Percentiles rank a stretch among this genome's conserved stretches.
Evolutionary conservation across 352 stramenopile genomes (phyloP).

Genomic region (Plasmopara muralis): DNA sequence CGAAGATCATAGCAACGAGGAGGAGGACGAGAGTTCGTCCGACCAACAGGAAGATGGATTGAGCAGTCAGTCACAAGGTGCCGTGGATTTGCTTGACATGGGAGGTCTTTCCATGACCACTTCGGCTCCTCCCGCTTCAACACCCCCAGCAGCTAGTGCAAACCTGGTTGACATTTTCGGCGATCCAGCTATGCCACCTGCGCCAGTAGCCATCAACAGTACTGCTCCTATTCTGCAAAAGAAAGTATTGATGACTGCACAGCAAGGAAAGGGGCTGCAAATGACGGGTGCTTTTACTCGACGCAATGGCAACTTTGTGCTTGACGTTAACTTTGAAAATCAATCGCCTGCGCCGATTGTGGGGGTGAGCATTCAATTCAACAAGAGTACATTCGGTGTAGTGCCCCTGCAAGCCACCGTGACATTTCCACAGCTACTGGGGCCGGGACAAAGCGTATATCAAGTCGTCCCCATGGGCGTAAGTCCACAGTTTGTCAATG

Average conservation of each 20-base stretch:
- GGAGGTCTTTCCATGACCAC: slow-evolving; percentile 73
- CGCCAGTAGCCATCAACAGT: slow-evolving; percentile 14
- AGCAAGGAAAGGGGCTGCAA: slow-evolving; percentile 87
- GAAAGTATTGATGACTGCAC: slow-evolving; percentile 67
- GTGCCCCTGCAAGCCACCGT: slow-evolving; percentile 90
- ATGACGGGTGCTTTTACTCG: slow-evolving; percentile 77
- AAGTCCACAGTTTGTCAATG: slow-evolving; percentile 71
- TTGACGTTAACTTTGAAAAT: slow-evolving; percentile 85
- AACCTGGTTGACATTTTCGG: slow-evolving; percentile 85
- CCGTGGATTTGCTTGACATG: slow-evolving; percentile 81
- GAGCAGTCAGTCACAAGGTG: slow-evolving; percentile 20
- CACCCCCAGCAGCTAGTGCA: slow-evolving; percentile 25
- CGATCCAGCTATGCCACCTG: slow-evolving; percentile 30
- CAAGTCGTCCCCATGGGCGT: slow-evolving; percentile 77
- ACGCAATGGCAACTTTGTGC: slow-evolving; percentile 49
- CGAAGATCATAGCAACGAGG: slow-evolving; percentile 59
- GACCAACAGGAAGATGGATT: slow-evolving; percentile 47
- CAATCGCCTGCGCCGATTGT: slow-evolving; percentile 82
- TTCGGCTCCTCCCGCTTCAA: slow-evolving; percentile 30
- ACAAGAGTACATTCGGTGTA: slow-evolving; percentile 97
- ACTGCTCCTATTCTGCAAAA: slow-evolving; percentile 30
- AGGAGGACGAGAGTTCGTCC: slow-evolving; percentile 58
- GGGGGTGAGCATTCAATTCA: slow-evolving; percentile 94
- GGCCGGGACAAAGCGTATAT: slow-evolving; percentile 65
- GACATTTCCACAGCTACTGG: slow-evolving; percentile 54